Evolutionary conservation across 2,329 filamentous ascomycete species (phyloP).

Genomic region (Nannizziopsis barbatae): DNA sequence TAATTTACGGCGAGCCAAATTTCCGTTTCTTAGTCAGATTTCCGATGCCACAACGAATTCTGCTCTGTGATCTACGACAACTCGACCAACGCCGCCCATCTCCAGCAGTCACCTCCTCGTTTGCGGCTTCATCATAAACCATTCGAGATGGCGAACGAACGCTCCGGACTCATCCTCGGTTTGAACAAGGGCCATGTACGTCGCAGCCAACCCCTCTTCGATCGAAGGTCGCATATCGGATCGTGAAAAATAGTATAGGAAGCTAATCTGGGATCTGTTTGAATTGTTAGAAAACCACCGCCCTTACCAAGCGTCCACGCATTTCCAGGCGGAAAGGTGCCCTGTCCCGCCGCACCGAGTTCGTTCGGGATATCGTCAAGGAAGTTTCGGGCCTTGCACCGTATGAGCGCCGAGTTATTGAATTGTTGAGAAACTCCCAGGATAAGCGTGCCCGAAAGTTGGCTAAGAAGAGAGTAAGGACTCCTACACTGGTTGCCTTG

Average conservation of each 20-base stretch:
- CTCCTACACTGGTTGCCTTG: constrained; percentile 10
- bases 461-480: constrained; percentile 91
- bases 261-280: neutral
- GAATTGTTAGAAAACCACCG: constrained; percentile 62
- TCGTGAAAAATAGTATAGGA: constrained; percentile 1
- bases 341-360: constrained; percentile 90
- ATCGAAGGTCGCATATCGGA: neutral
- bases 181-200: constrained; percentile 57
- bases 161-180: constrained; percentile 47
- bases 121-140: constrained; percentile 25
- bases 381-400: constrained; percentile 91
- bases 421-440: constrained; percentile 97
- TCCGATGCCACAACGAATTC: constrained; percentile 9
- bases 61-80: constrained; percentile 13
- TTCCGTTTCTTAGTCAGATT: neutral
- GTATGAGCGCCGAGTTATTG: constrained; percentile 97
- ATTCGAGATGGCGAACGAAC: constrained; percentile 42
- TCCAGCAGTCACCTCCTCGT: constrained; percentile 16
- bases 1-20: neutral
- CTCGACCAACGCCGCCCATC: constrained; percentile 11
- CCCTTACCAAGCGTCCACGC: constrained; percentile 63
- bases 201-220: constrained; percentile 21
- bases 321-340: constrained; percentile 86
- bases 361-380: constrained; percentile 95
- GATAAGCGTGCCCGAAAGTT: constrained; percentile 99